Evolutionary conservation across 1,284 basidiomycete genomes (phyloP).

Genomic region (Sporisorium exsertum): DNA sequence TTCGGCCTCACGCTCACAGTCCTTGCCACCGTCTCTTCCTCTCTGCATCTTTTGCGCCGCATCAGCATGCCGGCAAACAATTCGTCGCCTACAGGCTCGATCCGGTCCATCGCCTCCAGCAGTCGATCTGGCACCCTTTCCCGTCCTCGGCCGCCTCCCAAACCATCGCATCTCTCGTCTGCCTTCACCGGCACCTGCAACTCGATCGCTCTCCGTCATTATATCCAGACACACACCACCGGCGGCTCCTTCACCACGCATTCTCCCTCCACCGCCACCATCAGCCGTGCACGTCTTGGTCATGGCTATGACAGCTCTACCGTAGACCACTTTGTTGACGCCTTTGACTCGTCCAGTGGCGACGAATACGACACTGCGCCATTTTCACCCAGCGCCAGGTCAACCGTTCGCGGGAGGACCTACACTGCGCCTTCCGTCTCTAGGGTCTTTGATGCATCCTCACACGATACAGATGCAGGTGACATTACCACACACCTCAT

Average conservation of each 20-base stretch:
- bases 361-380: conserved; percentile 15
- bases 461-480: conserved; percentile 15
- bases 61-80: conserved; percentile 1
- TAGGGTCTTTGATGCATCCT: conserved; percentile 23
- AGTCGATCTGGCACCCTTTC: conserved; percentile 34
- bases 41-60: neutral
- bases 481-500: conserved; percentile 31
- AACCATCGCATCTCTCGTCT: conserved; percentile 55
- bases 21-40: neutral
- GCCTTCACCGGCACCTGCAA: conserved; percentile 58
- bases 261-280: conserved; percentile 26
- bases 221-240: conserved; percentile 53
- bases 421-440: conserved; percentile 48
- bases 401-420: conserved; percentile 28
- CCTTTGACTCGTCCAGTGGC: conserved; percentile 31
- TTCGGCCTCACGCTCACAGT: neutral
- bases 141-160: conserved; percentile 52
- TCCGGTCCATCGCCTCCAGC: conserved; percentile 27
- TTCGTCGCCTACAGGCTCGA: conserved; percentile 21
- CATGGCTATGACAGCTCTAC: conserved; percentile 40
- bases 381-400: conserved; percentile 6
- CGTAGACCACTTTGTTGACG: conserved; percentile 37
- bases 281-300: conserved; percentile 33
- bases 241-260: conserved; percentile 40
- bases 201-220: conserved; percentile 55